Evolutionary conservation across 352 stramenopile genomes (phyloP), one percentile per base, ranked within the genome.

Genomic region (Phytophthora crassamura): DNA sequence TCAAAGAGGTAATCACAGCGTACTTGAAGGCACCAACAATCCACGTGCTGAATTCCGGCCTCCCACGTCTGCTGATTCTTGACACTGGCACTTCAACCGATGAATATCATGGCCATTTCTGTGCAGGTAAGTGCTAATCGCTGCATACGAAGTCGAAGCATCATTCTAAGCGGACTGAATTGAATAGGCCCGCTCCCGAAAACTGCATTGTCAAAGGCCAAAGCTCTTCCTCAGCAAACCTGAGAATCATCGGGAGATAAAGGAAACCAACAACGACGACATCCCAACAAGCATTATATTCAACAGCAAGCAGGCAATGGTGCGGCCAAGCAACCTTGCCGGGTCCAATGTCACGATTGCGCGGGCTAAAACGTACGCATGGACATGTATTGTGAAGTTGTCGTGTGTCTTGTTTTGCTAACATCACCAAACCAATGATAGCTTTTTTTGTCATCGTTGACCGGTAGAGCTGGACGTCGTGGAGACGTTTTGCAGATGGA

Each of bases 1-100:
- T 59, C 12, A 48, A 59, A 14, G 38, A 48, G 50, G 39, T 59
- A 2, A 11, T 32, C 10, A 59, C 50, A 25, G 50, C 35, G 12
- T 59, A 40, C 18, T 7, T 14, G 8, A 59, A 59, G 30, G n/a
- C 35, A 10, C 50, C 50, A 14, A 59, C 50, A 5, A 38, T 59
- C 9, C 16, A 28, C 4, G 50, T 59, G 3, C 22, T 59, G 2
- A 33, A 59, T n/a, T 59, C 50, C 2, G 50, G 15, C 2, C n/a
- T n/a, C n/a, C 50, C 50, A 7, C 7, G 25, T 40, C n/a, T 59
- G 6, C 10, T 49, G 3, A 22, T 49, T 3, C 25, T 48, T 4
- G 36, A 39, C 3, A 14, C 34, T 0, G 39, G 38, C 28, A 59
- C 20, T 5, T 40, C 48, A n/a, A 30, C 22, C 4, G 25, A 3